Base-by-base conservation (phyloP, 169 alveolate genomes). In the Hepatocystis sp. region DNA sequence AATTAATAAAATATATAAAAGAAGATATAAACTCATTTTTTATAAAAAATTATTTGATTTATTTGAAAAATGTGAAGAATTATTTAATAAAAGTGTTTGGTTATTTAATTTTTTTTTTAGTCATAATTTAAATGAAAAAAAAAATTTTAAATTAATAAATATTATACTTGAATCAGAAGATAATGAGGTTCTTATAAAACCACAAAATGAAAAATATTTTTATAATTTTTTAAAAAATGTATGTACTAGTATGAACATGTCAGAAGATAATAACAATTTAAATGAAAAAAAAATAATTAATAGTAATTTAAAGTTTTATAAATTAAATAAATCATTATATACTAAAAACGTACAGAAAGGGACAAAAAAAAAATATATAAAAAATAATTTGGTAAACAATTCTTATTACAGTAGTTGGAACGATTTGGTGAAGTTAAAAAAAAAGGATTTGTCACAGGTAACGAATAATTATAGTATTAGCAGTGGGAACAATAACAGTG, bases 141-240 rank as follows among this genome's bases (percentile, higher is more conserved):
- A 19, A 25, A 60, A 58, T 23, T 76, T 56, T 49, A 44, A 44
- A 27, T 17, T 76, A 23, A 76, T 76, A 44, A 46, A 76, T 76
- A 76, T 36, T 23, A 76, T 76, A 13, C 63, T 76, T 27, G 88
- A 76, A 44, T 76, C 88, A 51, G 88, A 76, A 56, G 88, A 76
- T 25, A 76, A 76, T 30, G 88, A 76, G 32, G 47, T 76, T 10
- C 4, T 58, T 42, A 76, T 76, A 10, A 44, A 76, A 32, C 88
- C 88, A 1, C 56, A 76, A 49, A 46, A 76, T 63, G 78, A 76
- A 63, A 76, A 76, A 76, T 76, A 76, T 23, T 76, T 76, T 58
- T 76, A 76, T 17, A 52, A 58, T 34, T 76, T 76, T 56, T 28
- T 76, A 44, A 76, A 76, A 56, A 76, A 56, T 2, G 1, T 76